Evolutionary conservation across 768 basidiomycete genomes (phyloP).

Genomic region (Mycena capillaripes): DNA sequence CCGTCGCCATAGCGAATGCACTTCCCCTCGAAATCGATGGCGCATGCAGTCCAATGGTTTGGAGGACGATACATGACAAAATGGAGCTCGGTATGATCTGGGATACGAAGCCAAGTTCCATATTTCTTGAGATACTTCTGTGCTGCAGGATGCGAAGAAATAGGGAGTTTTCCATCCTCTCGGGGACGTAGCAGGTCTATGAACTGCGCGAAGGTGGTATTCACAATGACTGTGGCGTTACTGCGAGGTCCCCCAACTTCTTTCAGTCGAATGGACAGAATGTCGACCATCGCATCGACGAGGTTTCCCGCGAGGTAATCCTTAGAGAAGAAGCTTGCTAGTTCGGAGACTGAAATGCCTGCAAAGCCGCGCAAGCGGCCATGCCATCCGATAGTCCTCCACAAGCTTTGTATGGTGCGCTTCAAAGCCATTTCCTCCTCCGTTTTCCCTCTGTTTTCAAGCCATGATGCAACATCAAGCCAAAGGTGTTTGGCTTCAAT

Average conservation of each 20-base stretch:
- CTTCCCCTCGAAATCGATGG: not conserved
- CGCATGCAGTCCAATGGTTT: constrained; percentile 27
- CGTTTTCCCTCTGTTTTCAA: not conserved
- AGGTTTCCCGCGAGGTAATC: not conserved
- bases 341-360: not conserved
- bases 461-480: not conserved
- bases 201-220: not conserved
- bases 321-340: constrained; percentile 5
- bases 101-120: not conserved
- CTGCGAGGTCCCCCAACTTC: not conserved
- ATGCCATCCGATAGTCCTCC: constrained; percentile 3
- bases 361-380: not conserved
- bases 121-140: constrained; percentile 16
- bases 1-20: constrained; percentile 26
- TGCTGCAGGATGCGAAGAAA: not conserved
- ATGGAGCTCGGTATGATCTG: not conserved
- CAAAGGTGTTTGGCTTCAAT: not conserved
- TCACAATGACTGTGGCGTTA: not conserved
- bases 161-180: not conserved
- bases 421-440: constrained; percentile 1
- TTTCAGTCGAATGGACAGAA: not conserved
- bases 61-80: constrained; percentile 12
- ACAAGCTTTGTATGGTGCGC: not conserved
- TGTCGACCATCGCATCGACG: constrained; percentile 1
- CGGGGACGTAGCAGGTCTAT: not conserved